These are phyloP conservation scores for Termitomyces sp. DNA, from an alignment of 768 basidiomycete genomes.

Conservation along the genomic window DNA sequence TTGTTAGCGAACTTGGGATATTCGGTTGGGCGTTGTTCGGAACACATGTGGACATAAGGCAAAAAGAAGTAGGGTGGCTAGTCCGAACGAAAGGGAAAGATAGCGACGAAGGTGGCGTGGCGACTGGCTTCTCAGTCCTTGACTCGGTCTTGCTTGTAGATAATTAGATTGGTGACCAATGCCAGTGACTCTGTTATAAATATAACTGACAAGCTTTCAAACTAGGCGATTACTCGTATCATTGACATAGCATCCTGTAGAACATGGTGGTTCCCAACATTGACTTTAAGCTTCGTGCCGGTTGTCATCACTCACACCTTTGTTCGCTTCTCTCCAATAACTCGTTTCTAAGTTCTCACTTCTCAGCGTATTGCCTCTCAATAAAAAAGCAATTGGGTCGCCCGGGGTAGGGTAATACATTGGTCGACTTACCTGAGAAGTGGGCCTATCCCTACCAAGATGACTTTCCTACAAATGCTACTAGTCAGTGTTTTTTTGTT, in stretches of 20 bases:
- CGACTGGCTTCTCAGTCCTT: conserved; percentile 75
- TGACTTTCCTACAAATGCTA: conserved; percentile 15
- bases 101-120: conserved; percentile 90
- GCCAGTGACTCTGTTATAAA: background rate
- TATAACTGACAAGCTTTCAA: background rate
- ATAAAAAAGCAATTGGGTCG: background rate
- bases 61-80: conserved; percentile 77
- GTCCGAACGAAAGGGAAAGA: conserved; percentile 88
- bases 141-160: conserved; percentile 65
- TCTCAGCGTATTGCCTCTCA: background rate
- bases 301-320: background rate
- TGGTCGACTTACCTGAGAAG: no score
- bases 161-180: conserved; percentile 14
- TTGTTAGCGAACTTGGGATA: conserved; percentile 88
- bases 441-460: background rate
- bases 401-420: no score
- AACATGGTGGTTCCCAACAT: no score
- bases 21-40: conserved; percentile 89
- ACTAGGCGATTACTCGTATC: background rate
- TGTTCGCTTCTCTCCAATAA: no score
- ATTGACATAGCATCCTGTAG: no score
- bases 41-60: conserved; percentile 38
- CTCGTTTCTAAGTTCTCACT: background rate
- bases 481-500: background rate
- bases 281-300: background rate